Evolutionary conservation across 139 green algal species (phyloP).

Genomic region (Closterium sp.): DNA sequence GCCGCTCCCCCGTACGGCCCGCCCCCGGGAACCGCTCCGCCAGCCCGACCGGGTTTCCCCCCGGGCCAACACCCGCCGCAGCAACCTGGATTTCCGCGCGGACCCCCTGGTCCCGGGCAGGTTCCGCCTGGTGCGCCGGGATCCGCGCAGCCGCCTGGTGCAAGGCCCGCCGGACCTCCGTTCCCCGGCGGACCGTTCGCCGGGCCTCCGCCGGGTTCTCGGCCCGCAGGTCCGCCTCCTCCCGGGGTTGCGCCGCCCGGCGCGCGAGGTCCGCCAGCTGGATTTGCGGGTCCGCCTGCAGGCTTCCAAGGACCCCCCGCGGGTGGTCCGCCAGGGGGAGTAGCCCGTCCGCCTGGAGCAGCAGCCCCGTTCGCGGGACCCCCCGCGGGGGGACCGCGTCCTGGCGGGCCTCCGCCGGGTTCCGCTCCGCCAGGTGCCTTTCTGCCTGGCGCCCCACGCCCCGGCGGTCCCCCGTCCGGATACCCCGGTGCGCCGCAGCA

Average conservation of each 20-base stretch:
- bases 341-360: not conserved
- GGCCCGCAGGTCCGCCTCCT: not conserved
- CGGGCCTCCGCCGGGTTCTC: not conserved
- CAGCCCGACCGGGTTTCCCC: not conserved
- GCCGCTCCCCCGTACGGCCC: not conserved
- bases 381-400: not conserved
- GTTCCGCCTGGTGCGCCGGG: not conserved
- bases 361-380: not conserved
- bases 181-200: not conserved
- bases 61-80: not conserved
- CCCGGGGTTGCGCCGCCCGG: not conserved
- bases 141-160: not conserved
- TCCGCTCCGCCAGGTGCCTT: not conserved
- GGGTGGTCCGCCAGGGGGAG: not conserved
- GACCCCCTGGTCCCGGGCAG: not conserved
- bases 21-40: not conserved
- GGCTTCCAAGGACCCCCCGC: not conserved
- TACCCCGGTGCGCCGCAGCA: not conserved
- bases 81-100: not conserved
- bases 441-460: not conserved
- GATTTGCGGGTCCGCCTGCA: not conserved
- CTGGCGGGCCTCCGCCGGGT: not conserved
- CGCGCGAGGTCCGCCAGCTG: not conserved
- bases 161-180: not conserved
- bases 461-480: not conserved